Conservation (phyloP, 163 green algal genomes). For the Volvox carteri region DNA sequence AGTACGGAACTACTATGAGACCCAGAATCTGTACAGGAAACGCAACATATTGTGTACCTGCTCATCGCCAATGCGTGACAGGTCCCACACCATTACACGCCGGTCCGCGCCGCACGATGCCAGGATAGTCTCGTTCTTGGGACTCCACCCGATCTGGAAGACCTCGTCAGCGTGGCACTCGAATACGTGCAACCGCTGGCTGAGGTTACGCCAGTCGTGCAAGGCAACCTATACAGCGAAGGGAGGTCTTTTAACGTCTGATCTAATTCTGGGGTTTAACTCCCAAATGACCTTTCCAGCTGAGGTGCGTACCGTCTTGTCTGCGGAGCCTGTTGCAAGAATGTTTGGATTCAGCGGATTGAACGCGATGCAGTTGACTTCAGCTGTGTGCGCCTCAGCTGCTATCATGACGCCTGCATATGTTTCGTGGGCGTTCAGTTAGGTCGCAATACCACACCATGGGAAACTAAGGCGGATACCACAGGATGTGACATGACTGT, state of each 20-base stretch:
- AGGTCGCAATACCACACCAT: too few relatives aligned
- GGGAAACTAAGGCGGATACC: too few relatives aligned
- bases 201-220: constrained; percentile 94
- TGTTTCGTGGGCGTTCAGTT: too few relatives aligned
- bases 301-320: constrained; percentile 88
- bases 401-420: constrained; percentile 69
- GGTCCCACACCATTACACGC: constrained; percentile 98
- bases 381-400: constrained; percentile 85
- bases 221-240: constrained; percentile 81
- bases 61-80: constrained; percentile 95
- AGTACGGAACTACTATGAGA: too few relatives aligned
- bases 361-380: constrained; percentile 99
- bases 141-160: constrained; percentile 98
- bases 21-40: too few relatives aligned
- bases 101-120: constrained; percentile 95
- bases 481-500: too few relatives aligned
- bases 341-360: constrained; percentile 98
- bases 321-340: constrained; percentile 95
- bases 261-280: too few relatives aligned
- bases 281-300: neutral
- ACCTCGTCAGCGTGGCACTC: constrained; percentile 96
- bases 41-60: constrained; percentile 84
- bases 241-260: too few relatives aligned
- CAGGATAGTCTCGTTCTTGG: constrained; percentile 96
- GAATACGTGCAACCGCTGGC: constrained; percentile 93